These are phyloP conservation scores for Peronospora belbahrii DNA, from an alignment of 352 stramenopile genomes.

Conservation along the genomic window DNA sequence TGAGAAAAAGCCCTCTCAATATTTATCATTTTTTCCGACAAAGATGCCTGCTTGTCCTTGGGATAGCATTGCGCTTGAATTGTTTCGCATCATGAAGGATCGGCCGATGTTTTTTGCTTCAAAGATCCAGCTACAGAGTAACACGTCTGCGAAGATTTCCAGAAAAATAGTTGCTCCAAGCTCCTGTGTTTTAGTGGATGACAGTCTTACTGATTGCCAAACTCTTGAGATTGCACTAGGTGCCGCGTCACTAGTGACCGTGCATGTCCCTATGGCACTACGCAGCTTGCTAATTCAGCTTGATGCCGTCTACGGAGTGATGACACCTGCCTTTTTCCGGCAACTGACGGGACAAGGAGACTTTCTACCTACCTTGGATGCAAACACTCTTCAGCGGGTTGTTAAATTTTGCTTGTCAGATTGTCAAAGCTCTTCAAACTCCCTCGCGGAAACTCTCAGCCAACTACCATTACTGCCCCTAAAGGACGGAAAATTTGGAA, in stretches of 20 bases:
- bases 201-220: slow-evolving; percentile 35
- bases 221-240: slow-evolving; percentile 32
- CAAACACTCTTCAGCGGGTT: slow-evolving; percentile 23
- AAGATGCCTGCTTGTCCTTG: slow-evolving; percentile 44
- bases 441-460: slow-evolving; percentile 19
- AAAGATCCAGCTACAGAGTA: not conserved
- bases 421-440: slow-evolving; percentile 7
- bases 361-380: slow-evolving; percentile 30
- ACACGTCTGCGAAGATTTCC: not conserved
- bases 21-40: slow-evolving; percentile 47
- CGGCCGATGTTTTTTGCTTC: slow-evolving; percentile 41
- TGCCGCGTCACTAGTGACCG: slow-evolving; percentile 23
- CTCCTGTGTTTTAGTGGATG: slow-evolving; percentile 39
- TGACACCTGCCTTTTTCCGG: slow-evolving; percentile 53
- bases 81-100: slow-evolving; percentile 50
- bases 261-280: slow-evolving; percentile 29
- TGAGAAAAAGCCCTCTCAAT: slow-evolving; percentile 29
- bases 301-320: slow-evolving; percentile 41
- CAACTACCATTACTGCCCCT: slow-evolving; percentile 39
- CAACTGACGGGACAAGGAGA: slow-evolving; percentile 25
- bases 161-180: slow-evolving; percentile 24
- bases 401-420: slow-evolving; percentile 48
- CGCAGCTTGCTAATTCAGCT: slow-evolving; percentile 40
- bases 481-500: slow-evolving; percentile 35
- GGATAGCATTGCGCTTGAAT: slow-evolving; percentile 36